Evolutionary conservation across 2,329 filamentous ascomycete species (phyloP).

Genomic region (Diplocarpon mali): DNA sequence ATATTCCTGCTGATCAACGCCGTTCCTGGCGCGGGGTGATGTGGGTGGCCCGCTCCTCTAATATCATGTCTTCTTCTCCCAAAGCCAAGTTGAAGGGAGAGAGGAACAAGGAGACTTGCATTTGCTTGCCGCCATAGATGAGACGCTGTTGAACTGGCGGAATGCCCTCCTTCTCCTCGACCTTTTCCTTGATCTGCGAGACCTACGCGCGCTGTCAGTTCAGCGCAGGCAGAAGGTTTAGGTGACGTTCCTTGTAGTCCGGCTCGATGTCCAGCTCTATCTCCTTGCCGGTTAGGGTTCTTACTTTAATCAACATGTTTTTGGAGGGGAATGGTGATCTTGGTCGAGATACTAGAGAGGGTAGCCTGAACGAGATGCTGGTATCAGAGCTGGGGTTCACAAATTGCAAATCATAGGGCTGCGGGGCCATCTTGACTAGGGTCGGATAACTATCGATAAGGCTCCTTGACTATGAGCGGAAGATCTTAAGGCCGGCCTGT

Average conservation of each 20-base stretch:
- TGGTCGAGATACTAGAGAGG: too few relatives aligned
- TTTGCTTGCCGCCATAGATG: constrained; percentile 96
- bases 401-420: too few relatives aligned
- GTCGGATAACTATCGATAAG: background rate
- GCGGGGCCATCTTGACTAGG: too few relatives aligned
- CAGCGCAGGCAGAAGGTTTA: background rate
- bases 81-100: background rate
- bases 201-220: constrained; percentile 43
- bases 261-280: constrained; percentile 96
- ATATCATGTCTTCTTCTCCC: background rate
- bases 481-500: too few relatives aligned
- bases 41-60: background rate
- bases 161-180: constrained; percentile 98
- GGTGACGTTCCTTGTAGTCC: constrained; percentile 67
- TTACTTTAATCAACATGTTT: constrained; percentile 52
- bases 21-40: constrained; percentile 7
- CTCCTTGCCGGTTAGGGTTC: constrained; percentile 95
- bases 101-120: constrained; percentile 43
- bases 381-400: too few relatives aligned
- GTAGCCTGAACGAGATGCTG: too few relatives aligned
- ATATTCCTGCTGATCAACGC: background rate
- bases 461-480: background rate
- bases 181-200: constrained; percentile 93
- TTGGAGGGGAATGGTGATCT: too few relatives aligned
- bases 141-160: constrained; percentile 92